phyloP scores from a whole-genome alignment of 768 basidiomycete species.

The Nevesoporus exiguus region DNA sequence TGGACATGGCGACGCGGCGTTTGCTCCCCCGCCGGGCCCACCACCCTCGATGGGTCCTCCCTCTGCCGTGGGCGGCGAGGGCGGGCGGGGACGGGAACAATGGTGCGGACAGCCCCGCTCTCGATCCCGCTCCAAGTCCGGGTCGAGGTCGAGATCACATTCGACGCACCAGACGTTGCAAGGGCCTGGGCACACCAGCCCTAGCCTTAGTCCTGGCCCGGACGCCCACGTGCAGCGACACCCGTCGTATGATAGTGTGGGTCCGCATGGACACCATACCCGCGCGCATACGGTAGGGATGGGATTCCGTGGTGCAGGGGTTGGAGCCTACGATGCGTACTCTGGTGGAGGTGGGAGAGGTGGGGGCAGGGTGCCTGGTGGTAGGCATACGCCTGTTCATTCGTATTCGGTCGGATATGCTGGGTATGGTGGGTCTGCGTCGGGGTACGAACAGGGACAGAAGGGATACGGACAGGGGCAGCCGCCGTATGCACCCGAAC shows the following conservation, averaged over 20 bases:
- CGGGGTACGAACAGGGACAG: not conserved
- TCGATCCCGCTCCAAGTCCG: not conserved
- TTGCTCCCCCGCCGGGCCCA: not conserved
- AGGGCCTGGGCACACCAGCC: not conserved
- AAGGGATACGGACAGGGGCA: no score
- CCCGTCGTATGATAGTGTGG: not conserved
- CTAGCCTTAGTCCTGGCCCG: not conserved
- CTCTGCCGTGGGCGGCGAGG: not conserved
- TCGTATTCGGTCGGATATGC: slow-evolving; percentile 2
- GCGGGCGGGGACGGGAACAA: not conserved
- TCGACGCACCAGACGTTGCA: not conserved
- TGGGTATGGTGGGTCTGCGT: not conserved
- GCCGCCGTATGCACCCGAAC: no score
- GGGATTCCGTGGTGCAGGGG: not conserved
- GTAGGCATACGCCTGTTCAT: slow-evolving; percentile 6
- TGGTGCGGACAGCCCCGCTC: no score
- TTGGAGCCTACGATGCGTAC: not conserved
- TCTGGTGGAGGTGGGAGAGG: no score
- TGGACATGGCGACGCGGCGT: not conserved
- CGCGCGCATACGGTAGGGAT: not conserved
- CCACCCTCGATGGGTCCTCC: not conserved
- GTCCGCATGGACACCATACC: not conserved
- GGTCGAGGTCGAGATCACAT: not conserved
- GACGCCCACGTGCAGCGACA: no score
- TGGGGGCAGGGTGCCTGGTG: not conserved